Evolutionary conservation across 1,284 basidiomycete species (phyloP), one percentile per base, ranked within the genome.

Genomic region (Trametes sp.): DNA sequence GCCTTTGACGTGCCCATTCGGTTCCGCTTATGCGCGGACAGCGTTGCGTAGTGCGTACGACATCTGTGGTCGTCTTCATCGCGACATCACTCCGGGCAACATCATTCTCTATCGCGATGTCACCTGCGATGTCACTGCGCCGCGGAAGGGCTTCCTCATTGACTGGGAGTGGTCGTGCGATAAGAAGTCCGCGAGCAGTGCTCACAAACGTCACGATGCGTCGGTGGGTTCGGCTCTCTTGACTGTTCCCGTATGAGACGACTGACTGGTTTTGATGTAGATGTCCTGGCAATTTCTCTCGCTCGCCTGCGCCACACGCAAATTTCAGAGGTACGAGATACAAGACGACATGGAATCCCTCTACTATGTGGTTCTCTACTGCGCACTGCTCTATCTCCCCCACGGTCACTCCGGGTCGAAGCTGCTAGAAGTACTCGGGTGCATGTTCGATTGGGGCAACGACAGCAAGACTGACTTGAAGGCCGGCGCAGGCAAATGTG

Each of bases 271-370:
- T 21, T 2, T 14, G 9, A 13, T 16, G 28, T 11, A 50, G 29
- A 33, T 35, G 28, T 7, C 16, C 13, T 51, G 50, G 50, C 50
- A 36, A 14, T 51, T 51, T 23, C 33, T 23, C 5, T 51, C 50
- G 10, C 1, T 36, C 16, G 26, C 26, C 14, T 9, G 8, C 13
- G 23, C 10, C 21, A 16, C 33, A 51, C 23, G 9, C 19, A 19
- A 36, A 33, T 23, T 1, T 2, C 19, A 29, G 11, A 7, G 4
- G 4, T 52, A 56, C 29, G 41, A 31, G 4, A 29, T 64, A 4
- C 23, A 52, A 19, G 62, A 64, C 31, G 62, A 64, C 21, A 59
- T 64, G 58, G 62, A 64, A 28, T 55, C 62, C 19, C 9, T 64
- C 1, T 31, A 59, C 24, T 64, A 60, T 21, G 57, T 64, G 13